phyloP scores from a whole-genome alignment of 2,329 filamentous ascomycete genomes.

The Dactylellina parvicollis region DNA sequence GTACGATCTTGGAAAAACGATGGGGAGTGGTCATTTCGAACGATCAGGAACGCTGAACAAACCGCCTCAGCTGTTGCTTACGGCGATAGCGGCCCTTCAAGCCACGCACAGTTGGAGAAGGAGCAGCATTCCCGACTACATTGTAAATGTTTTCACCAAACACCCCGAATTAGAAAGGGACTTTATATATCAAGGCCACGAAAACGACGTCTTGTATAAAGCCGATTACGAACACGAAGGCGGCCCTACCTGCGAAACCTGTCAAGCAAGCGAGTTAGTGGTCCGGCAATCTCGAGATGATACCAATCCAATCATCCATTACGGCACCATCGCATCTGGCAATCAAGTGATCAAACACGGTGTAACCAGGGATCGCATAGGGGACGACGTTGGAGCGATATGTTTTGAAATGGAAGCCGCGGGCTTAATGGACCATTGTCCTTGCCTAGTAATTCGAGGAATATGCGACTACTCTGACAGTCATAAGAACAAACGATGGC shows the following conservation, averaged over 20 bases:
- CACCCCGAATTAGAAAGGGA: neutral
- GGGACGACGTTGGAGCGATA: neutral
- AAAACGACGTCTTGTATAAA: neutral
- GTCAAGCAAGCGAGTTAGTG: neutral
- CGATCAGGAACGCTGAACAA: neutral
- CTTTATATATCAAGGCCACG: neutral
- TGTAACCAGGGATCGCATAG: neutral
- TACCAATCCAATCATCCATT: neutral
- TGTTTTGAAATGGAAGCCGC: slow-evolving; percentile 58
- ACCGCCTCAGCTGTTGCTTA: neutral
- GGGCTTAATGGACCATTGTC: slow-evolving; percentile 55
- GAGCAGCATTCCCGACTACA: neutral
- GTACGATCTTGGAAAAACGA: slow-evolving; percentile 9
- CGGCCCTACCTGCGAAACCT: neutral
- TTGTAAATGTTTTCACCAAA: neutral
- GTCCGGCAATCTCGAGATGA: neutral
- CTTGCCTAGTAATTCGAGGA: slow-evolving; percentile 62
- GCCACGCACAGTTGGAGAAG: neutral
- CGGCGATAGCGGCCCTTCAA: neutral
- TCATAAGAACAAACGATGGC: slow-evolving; percentile 60
- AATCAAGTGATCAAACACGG: slow-evolving; percentile 6
- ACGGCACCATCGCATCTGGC: neutral
- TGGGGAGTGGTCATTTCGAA: neutral
- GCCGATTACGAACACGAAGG: slow-evolving; percentile 2
- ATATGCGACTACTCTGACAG: slow-evolving; percentile 63